These are phyloP conservation scores for Mycena rosella DNA, from an alignment of 768 basidiomycete species.

Conservation along the genomic window DNA sequence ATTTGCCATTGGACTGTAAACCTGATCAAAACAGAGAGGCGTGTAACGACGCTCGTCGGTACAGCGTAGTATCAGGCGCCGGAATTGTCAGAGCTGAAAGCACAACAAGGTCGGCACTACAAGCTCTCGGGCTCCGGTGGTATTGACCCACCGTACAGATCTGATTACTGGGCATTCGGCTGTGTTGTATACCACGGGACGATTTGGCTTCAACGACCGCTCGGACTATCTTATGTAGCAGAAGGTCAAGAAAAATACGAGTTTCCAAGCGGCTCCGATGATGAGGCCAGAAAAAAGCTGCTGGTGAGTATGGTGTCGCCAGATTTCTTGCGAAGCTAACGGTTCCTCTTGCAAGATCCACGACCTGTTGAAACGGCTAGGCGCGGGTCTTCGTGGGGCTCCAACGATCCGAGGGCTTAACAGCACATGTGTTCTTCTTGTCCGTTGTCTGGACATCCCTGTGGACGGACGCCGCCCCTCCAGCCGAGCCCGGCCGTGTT, in stretches of 20 bases:
- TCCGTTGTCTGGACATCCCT: constrained; percentile 64
- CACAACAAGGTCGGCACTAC: constrained; percentile 71
- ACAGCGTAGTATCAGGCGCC: constrained; percentile 93
- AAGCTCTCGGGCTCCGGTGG: background rate
- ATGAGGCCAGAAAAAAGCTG: constrained; percentile 79
- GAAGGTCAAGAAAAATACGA: constrained; percentile 91
- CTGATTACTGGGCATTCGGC: constrained; percentile 96
- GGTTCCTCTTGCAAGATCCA: constrained; percentile 53
- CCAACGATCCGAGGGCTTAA: constrained; percentile 58
- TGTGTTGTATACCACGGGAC: constrained; percentile 95
- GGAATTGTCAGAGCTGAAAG: constrained; percentile 80
- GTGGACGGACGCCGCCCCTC: constrained; percentile 68
- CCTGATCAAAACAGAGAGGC: constrained; percentile 20
- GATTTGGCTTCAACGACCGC: constrained; percentile 90
- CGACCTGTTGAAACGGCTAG: constrained; percentile 64
- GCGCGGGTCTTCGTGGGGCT: constrained; percentile 57
- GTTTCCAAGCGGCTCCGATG: constrained; percentile 89
- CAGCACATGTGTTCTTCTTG: constrained; percentile 66
- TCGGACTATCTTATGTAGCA: constrained; percentile 97
- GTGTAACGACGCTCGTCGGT: constrained; percentile 64
- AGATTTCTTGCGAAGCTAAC: background rate
- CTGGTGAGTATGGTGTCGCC: constrained; percentile 60
- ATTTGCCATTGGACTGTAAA: background rate
- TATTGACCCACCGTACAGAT: constrained; percentile 59
- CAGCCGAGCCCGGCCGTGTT: constrained; percentile 65